phyloP scores from a whole-genome alignment of 2,329 filamentous ascomycete genomes.

The Aspergillus ibericus region DNA sequence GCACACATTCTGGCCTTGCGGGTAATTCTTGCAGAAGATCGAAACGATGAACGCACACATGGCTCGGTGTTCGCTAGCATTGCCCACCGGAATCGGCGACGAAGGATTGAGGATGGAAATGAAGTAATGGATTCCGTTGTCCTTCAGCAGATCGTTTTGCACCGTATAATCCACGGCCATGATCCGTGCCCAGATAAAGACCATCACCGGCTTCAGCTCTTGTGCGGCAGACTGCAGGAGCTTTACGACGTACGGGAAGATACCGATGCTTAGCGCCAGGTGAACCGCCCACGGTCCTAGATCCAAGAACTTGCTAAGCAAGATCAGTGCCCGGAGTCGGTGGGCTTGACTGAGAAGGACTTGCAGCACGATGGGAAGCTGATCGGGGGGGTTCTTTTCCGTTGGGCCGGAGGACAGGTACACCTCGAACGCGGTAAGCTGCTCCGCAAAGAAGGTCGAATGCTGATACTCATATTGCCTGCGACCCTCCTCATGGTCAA shows the following conservation, averaged over 20 bases:
- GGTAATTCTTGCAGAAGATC: conserved; percentile 95
- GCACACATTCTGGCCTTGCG: conserved; percentile 86
- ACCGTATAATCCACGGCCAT: conserved; percentile 93
- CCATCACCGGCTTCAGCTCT: conserved; percentile 97
- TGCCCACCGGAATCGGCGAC: conserved; percentile 79
- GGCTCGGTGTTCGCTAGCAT: conserved; percentile 90
- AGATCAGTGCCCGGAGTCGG: conserved; percentile 81
- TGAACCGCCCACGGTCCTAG: conserved; percentile 99
- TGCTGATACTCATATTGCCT: conserved; percentile 86
- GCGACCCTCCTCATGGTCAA: conserved; percentile 73
- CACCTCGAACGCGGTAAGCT: conserved; percentile 94
- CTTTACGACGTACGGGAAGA: conserved; percentile 98
- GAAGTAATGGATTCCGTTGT: conserved; percentile 97
- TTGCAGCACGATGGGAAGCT: conserved; percentile 92
- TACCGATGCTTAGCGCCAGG: conserved; percentile 92
- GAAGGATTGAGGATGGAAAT: conserved; percentile 85
- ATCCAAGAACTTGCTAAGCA: conserved; percentile 90
- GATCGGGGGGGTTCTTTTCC: conserved; percentile 84
- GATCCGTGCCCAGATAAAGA: conserved; percentile 97
- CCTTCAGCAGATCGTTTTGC: conserved; percentile 90
- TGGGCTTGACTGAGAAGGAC: conserved; percentile 96
- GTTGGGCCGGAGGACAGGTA: conserved; percentile 84
- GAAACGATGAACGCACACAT: conserved; percentile 99
- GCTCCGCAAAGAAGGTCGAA: conserved; percentile 94
- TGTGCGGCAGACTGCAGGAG: conserved; percentile 90